Conservation (phyloP, 768 basidiomycete genomes). For the Sarcodon sp. region DNA sequence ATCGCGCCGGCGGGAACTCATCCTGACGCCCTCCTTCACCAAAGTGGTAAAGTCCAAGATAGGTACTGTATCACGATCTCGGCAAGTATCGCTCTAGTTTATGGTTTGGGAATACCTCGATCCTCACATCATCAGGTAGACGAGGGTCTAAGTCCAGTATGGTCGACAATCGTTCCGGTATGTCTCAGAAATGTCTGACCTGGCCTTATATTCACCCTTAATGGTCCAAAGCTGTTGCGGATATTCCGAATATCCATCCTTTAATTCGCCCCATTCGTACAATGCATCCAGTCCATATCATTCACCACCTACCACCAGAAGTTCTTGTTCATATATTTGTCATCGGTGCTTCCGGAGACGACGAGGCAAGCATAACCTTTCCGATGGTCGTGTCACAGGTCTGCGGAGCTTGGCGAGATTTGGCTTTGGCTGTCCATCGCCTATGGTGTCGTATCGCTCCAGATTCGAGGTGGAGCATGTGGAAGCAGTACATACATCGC, state of each 20-base stretch:
- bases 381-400: slow-evolving; percentile 58
- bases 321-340: slow-evolving; percentile 53
- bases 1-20: neutral
- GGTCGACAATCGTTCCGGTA: neutral
- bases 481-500: slow-evolving; percentile 48
- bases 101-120: too few species aligned
- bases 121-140: neutral
- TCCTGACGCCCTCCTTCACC: neutral
- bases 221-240: too few species aligned
- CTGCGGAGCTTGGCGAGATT: slow-evolving; percentile 49
- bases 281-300: slow-evolving; percentile 23
- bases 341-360: slow-evolving; percentile 25
- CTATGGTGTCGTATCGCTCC: slow-evolving; percentile 56
- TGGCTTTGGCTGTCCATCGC: slow-evolving; percentile 44
- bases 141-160: neutral
- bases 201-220: too few species aligned
- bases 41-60: neutral
- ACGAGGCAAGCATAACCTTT: slow-evolving; percentile 37
- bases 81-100: too few species aligned
- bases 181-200: too few species aligned
- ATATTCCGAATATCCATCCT: too few species aligned
- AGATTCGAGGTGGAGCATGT: slow-evolving; percentile 37
- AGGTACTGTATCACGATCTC: too few species aligned
- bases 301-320: slow-evolving; percentile 49
- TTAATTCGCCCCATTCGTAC: neutral